Base-by-base conservation (phyloP, 345 rosid species). In the Odontarrhena argentea region DNA sequence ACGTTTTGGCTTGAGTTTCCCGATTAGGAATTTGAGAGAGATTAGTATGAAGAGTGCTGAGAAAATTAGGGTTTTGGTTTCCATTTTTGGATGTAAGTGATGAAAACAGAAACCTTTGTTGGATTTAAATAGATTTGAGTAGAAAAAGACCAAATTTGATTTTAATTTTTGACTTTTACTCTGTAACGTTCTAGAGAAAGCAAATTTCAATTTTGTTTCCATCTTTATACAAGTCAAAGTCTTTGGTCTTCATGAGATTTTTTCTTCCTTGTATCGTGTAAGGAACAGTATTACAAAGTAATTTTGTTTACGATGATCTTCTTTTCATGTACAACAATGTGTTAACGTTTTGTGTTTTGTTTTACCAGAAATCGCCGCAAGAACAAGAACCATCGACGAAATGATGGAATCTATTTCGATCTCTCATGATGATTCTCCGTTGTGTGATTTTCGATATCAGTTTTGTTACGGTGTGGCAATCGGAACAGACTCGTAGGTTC, bases 401-500 rank as follows among this genome's bases (percentile, higher is more conserved):
- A 79, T 88, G 93, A 80, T 91, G 93, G 73, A 91, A 91, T 51
- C 91, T 58, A 67, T 80, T 88, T n/a, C 89, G 77, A 66, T 91
- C 91, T 74, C 91, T 80, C 93, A 81, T 86, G 2, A 87, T 72
- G 38, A 91, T 83, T 48, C 69, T 80, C 7, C 93, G 79, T 1
- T 89, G 77, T 0, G 89, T 85, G 82, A 85, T 79, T 79, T 68
- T 80, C 2, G 89, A 80, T 34, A 86, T 76, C 71, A 86, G 25
- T 69, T 88, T 88, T 1, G 74, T 77, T 15, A 63, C 93, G 0
- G 79, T 82, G 60, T 88, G 96, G 44, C 93, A 91, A 76, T 91
- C 93, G 0, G 75, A 50, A 60, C 97, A 86, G 15, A 85, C 86
- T 34, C 93, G 67, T 8, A 86, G 83, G 63, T 91, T 91, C 74